Evolutionary conservation across 805 yeast genomes (phyloP), one percentile per base, ranked within the genome.

Genomic region (Metschnikowia koreensis): DNA sequence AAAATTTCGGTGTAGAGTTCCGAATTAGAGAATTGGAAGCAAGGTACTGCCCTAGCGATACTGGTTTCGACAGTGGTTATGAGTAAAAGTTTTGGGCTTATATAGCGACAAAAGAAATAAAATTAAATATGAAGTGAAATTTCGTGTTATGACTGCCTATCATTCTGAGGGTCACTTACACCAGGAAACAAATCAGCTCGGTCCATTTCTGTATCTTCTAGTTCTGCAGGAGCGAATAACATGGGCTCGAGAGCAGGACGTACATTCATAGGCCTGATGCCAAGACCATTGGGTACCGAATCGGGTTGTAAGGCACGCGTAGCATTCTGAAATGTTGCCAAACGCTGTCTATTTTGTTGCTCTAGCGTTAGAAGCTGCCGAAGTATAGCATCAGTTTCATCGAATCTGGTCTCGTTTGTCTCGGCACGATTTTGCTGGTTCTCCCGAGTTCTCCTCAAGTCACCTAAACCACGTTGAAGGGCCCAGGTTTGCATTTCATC

Each of bases 211-310:
- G 60, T 58, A 45, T 74, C 75, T 38, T 66, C 61, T 67, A 57
- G 58, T 59, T 22, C 75, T 70, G 49, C 58, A 17, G 44, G 37
- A 9, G 34, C 31, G 50, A 74, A 74, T 3, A 74, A 75, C 13
- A 77, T 70, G 6, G 74, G 75, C 53, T 73, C 79, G 15, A 59
- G 58, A 10, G 73, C 69, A 39, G 72, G 77, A 1, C 78, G 78
- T 4, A 77, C 77, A 57, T 73, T 65, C 15, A 63, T 66, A 6
- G 65, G 67, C 27, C 60, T 45, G 29, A 55, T 43, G 12, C 52
- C 52, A 28, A 50, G 52, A 10, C 49, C 53, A 26, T 44, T 41
- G 5, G 54, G 54, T 7, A 41, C 47, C 15, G 47, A 10, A 11
- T 55, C 55, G 22, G 46, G 44, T 40, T 44, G 49, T 28, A 51